A percentile compares a stretch with the other conserved stretches of the same genome.
Conservation (phyloP, 805 yeast genomes). For the Spathaspora arborariae region DNA sequence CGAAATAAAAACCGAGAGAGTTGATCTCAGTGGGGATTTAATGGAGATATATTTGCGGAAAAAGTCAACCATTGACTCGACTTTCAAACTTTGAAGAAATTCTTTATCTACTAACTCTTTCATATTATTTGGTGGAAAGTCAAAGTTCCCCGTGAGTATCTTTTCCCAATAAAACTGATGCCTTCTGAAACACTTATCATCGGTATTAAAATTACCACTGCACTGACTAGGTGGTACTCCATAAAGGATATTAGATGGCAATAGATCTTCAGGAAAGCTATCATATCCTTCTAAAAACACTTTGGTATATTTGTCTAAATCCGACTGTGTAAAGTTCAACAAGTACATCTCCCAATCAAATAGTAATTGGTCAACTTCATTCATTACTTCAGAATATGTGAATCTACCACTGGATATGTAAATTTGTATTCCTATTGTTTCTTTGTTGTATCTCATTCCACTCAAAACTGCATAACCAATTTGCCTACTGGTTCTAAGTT, state of each 20-base stretch:
- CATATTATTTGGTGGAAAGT: slow-evolving; percentile 31
- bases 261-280: slow-evolving; percentile 2
- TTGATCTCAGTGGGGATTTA: slow-evolving; percentile 11
- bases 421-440: slow-evolving; percentile 56
- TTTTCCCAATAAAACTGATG: slow-evolving; percentile 52
- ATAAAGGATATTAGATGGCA: slow-evolving; percentile 18
- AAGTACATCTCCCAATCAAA: slow-evolving; percentile 35
- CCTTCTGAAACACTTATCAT: slow-evolving; percentile 12
- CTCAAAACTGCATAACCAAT: slow-evolving; percentile 62
- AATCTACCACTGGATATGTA: slow-evolving; percentile 51
- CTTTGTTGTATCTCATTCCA: slow-evolving; percentile 49
- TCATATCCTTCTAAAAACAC: slow-evolving; percentile 30
- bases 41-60: slow-evolving; percentile 12
- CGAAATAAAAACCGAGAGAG: slow-evolving; percentile 9
- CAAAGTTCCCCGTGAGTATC: slow-evolving; percentile 41
- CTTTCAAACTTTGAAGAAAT: slow-evolving; percentile 26
- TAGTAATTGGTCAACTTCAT: slow-evolving; percentile 47
- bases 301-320: slow-evolving; percentile 29
- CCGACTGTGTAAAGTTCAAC: slow-evolving; percentile 22
- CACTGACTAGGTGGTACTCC: slow-evolving; percentile 21
- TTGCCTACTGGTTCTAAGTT: slow-evolving; percentile 52
- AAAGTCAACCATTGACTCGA: slow-evolving; percentile 12
- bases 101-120: slow-evolving; percentile 31
- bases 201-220: slow-evolving; percentile 20
- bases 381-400: slow-evolving; percentile 37